Percentiles rank a stretch among this genome's conserved stretches.
Evolutionary conservation across 768 basidiomycete genomes (phyloP).

Genomic region (Russula dissimulans): DNA sequence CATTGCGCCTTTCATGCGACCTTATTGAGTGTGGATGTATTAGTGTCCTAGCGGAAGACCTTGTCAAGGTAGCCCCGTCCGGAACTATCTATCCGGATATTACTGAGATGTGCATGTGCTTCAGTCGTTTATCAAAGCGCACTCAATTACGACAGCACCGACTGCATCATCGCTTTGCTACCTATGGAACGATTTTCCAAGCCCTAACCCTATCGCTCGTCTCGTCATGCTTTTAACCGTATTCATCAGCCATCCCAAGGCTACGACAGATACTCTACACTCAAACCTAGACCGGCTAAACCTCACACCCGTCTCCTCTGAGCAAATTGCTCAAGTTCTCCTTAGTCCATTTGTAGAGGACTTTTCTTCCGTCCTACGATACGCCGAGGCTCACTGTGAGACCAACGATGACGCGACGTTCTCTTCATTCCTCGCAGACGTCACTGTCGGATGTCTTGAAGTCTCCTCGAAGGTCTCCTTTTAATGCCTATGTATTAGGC

Average conservation of each 20-base stretch:
- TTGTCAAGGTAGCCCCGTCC: conserved; percentile 47
- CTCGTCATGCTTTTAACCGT: conserved; percentile 66
- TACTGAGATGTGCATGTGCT: background rate
- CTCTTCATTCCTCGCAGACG: conserved; percentile 44
- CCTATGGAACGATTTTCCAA: conserved; percentile 60
- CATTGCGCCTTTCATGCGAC: background rate
- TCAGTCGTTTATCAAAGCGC: conserved; percentile 62
- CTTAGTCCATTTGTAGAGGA: conserved; percentile 63
- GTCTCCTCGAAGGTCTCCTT: conserved; percentile 40
- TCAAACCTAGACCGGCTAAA: conserved; percentile 46
- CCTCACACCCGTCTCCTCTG: conserved; percentile 45
- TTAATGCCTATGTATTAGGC: background rate
- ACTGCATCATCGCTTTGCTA: conserved; percentile 48
- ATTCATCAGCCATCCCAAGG: conserved; percentile 34
- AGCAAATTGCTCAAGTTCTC: conserved; percentile 55
- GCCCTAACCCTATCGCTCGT: conserved; percentile 48
- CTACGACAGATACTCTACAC: conserved; percentile 22
- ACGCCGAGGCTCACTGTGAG: conserved; percentile 35
- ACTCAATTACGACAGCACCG: conserved; percentile 45
- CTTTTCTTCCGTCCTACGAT: conserved; percentile 38
- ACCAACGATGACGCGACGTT: conserved; percentile 34
- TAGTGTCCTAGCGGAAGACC: conserved; percentile 49
- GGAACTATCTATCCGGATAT: background rate
- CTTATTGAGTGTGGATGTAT: background rate
- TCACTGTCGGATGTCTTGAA: conserved; percentile 49